These are phyloP conservation scores for Casuarina glauca DNA, from an alignment of 306 rosid genomes.

Conservation along the genomic window DNA sequence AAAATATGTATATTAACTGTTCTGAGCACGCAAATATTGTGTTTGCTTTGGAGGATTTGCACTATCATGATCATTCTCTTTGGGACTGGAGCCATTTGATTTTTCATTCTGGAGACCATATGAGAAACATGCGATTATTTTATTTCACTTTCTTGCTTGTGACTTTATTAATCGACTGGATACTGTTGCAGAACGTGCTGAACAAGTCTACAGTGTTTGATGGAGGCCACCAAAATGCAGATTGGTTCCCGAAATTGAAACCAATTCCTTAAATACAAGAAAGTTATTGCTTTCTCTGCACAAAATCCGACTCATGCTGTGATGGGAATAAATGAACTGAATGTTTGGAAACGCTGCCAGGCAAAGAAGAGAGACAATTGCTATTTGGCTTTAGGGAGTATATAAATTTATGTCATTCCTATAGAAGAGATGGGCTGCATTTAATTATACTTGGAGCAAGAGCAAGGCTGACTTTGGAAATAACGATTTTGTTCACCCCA, in stretches of 20 bases:
- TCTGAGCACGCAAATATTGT: background rate
- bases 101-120: background rate
- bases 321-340: background rate
- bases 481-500: background rate
- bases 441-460: background rate
- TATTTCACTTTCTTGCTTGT: background rate
- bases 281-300: background rate
- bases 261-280: constrained; percentile 1
- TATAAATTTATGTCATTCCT: background rate
- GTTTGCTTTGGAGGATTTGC: background rate
- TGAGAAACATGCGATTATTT: background rate
- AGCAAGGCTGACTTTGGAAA: background rate
- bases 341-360: constrained; percentile 17
- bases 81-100: background rate
- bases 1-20: background rate
- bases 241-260: constrained; percentile 15
- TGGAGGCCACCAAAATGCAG: constrained; percentile 6
- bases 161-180: background rate
- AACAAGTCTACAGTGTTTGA: constrained; percentile 4
- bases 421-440: constrained; percentile 13
- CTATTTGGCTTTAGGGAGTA: background rate
- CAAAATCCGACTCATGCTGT: background rate
- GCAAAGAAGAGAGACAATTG: constrained; percentile 19
- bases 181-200: constrained; percentile 19
- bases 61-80: background rate